Evolutionary conservation across 257 asterid genomes (phyloP).

Genomic region (Solanum habrochaites): DNA sequence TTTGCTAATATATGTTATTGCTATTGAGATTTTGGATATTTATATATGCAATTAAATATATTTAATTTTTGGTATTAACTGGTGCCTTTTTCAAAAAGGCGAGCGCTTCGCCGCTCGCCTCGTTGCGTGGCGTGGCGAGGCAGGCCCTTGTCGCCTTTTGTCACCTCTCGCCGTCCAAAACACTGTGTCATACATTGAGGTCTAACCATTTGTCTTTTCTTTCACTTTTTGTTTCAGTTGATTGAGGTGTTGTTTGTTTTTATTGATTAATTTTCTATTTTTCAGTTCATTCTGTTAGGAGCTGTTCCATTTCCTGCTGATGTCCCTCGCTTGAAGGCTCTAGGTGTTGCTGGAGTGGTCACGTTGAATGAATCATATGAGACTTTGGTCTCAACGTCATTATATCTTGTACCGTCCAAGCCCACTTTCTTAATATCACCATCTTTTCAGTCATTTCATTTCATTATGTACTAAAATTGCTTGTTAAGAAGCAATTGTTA

Average conservation of each 20-base stretch:
- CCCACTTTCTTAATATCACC: neutral
- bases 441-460: neutral
- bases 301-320: conserved; percentile 98
- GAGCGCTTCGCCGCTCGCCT: no score
- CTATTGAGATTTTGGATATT: no score
- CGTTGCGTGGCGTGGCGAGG: no score
- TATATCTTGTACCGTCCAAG: conserved; percentile 48
- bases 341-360: conserved; percentile 85
- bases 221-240: neutral
- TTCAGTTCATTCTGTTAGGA: conserved; percentile 73
- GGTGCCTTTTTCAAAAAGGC: no score
- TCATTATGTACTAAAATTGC: neutral
- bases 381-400: conserved; percentile 70
- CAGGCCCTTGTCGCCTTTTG: no score
- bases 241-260: neutral
- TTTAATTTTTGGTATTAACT: no score
- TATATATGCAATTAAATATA: no score
- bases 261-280: neutral
- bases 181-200: neutral
- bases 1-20: no score
- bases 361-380: conserved; percentile 85
- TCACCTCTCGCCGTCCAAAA: no score
- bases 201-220: neutral
- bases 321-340: conserved; percentile 69
- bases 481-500: neutral